These are phyloP conservation scores for Cyberlindnera samutprakarnensis DNA, from an alignment of 805 yeast species.

Conservation along the genomic window DNA sequence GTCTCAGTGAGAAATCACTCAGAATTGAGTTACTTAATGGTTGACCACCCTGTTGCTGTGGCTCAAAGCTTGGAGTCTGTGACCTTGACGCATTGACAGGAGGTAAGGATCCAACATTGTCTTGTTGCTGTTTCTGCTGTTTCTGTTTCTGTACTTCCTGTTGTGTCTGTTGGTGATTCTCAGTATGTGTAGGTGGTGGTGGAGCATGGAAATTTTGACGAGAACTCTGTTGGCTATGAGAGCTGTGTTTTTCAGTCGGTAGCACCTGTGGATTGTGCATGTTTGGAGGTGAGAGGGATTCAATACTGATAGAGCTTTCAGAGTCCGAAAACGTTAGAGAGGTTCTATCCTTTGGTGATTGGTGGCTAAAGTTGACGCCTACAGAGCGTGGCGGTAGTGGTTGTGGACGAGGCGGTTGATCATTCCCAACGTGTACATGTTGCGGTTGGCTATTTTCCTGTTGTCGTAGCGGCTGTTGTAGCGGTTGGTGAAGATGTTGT, in stretches of 20 bases:
- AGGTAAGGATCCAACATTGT: no score
- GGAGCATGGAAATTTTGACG: constrained; percentile 2
- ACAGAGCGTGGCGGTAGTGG: neutral
- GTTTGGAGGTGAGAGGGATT: constrained; percentile 23
- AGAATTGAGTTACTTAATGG: constrained; percentile 14
- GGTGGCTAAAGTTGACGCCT: no score
- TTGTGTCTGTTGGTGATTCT: neutral
- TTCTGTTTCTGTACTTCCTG: no score
- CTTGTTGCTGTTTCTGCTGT: no score
- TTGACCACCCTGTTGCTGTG: constrained; percentile 2
- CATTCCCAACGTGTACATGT: no score
- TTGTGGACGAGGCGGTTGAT: neutral
- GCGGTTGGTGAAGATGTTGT: no score
- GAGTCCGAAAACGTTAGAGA: constrained; percentile 19
- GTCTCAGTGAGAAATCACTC: constrained; percentile 17
- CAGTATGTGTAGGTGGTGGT: neutral
- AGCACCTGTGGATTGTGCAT: constrained; percentile 19
- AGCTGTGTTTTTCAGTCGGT: constrained; percentile 16
- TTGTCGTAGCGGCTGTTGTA: no score
- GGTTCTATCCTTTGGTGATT: constrained; percentile 16
- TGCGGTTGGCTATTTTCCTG: no score
- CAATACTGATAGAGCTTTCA: constrained; percentile 19
- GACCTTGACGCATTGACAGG: no score
- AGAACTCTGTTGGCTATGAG: no score
- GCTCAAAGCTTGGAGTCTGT: no score